Evolutionary conservation across 768 basidiomycete species (phyloP).

Genomic region (Boletus tylopilopsis): DNA sequence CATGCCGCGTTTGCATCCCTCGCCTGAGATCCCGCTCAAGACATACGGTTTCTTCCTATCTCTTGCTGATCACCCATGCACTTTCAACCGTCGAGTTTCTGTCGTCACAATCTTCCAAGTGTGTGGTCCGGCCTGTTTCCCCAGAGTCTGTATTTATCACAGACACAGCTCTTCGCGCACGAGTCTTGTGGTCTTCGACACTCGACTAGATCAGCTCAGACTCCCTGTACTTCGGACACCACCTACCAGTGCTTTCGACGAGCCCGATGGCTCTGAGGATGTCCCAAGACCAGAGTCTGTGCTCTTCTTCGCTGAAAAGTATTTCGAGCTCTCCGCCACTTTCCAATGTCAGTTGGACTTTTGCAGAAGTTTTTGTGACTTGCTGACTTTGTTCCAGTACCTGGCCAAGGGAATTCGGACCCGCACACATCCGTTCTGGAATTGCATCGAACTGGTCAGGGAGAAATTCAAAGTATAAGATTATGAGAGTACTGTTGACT

Average conservation of each 20-base stretch:
- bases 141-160: background rate
- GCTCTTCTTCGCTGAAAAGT: slow-evolving; percentile 43
- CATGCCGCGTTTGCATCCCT: background rate
- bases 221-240: slow-evolving; percentile 44
- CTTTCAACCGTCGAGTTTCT: slow-evolving; percentile 40
- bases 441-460: slow-evolving; percentile 11
- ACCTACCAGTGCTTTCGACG: slow-evolving; percentile 7
- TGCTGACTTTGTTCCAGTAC: slow-evolving; percentile 12
- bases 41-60: slow-evolving; percentile 46
- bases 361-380: background rate
- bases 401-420: slow-evolving; percentile 1
- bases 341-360: slow-evolving; percentile 41
- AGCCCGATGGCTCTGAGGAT: slow-evolving; percentile 18
- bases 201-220: slow-evolving; percentile 45
- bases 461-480: background rate
- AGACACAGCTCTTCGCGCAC: slow-evolving; percentile 19
- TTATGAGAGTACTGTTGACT: slow-evolving; percentile 8
- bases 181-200: slow-evolving; percentile 58
- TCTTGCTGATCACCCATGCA: slow-evolving; percentile 46
- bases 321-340: slow-evolving; percentile 50
- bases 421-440: slow-evolving; percentile 4
- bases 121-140: slow-evolving; percentile 4
- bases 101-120: slow-evolving; percentile 25
- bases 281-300: slow-evolving; percentile 33
- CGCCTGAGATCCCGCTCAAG: slow-evolving; percentile 15